Evolutionary conservation across 1,284 basidiomycete genomes (phyloP).

Genomic region (Apiotrichum sp.): DNA sequence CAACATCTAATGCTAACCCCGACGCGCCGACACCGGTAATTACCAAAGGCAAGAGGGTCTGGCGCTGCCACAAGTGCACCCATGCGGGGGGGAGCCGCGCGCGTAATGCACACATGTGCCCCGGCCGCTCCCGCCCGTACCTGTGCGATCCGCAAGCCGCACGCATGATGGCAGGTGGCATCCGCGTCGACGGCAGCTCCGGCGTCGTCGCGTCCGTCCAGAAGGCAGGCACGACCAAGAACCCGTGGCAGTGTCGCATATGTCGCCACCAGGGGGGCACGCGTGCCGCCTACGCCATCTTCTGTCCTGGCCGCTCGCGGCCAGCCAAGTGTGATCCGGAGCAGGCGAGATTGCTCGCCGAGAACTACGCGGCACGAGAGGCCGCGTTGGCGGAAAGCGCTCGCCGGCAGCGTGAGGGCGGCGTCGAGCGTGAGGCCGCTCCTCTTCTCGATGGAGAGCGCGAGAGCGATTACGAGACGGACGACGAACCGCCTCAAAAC

Average conservation of each 20-base stretch:
- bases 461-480: not conserved
- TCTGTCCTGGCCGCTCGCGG: conserved; percentile 5
- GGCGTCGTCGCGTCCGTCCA: not conserved
- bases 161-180: not conserved
- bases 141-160: not conserved
- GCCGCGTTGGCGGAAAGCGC: not conserved
- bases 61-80: not conserved
- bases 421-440: too few relatives aligned
- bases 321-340: not conserved
- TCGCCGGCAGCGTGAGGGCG: not conserved
- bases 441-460: not conserved
- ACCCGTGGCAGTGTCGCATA: not conserved
- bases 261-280: not conserved
- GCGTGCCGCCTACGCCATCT: conserved; percentile 3
- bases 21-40: too few relatives aligned
- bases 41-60: too few relatives aligned
- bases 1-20: too few relatives aligned
- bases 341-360: not conserved
- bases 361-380: not conserved
- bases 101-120: too few relatives aligned
- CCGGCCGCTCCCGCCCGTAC: too few relatives aligned
- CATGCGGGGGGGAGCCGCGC: not conserved
- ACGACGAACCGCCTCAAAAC: not conserved
- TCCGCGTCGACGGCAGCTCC: not conserved
- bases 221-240: not conserved